Evolutionary conservation across 352 stramenopile species (phyloP), one percentile per base, ranked within the genome.

Genomic region (Globisporangium acanthophoron): DNA sequence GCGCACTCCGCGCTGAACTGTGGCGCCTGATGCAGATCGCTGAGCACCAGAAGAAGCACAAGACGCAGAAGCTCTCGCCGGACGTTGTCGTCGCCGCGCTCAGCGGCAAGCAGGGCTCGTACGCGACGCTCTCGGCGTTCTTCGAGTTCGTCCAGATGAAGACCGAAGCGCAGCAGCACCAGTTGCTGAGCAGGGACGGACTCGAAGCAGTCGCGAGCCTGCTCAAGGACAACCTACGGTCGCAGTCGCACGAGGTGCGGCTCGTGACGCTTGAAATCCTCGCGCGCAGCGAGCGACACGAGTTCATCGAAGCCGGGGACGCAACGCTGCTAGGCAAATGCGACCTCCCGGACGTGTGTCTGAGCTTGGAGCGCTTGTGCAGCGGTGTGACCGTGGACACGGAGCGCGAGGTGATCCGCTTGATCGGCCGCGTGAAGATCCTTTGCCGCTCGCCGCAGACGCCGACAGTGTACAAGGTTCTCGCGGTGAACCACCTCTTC

Each of bases 351-450:
- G 85, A 92, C 35, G 58, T 91, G 29, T 75, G 71, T 45, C 62
- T 92, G 5, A 72, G 70, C n/a, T 71, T 92, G 0, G 87, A 96
- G 67, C 67, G 68, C 7, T 58, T 85, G 0, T 88, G 72, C 37
- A 63, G 62, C 5, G 60, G 56, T 5, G 72, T 92, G 9, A 80
- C 65, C 49, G 80, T 96, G n/a, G 70, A 87, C 5, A 91, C 76
- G 27, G 87, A 96, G 55, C 83, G 87, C 29, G 85, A 96, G 57
- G 75, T 92, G 15, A 72, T 91, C n/a, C 85, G 80, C 8, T 59
- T 93, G 53, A 65, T 96, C 18, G 87, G 76, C 11, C 83, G 85
- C 20, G 71, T 94, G 21, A 92, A 94, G 63, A 80, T 94, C 29
- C 57, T 94, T 2, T 79, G 68, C 43, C 73, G 82, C 6, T 90